phyloP scores from a whole-genome alignment of 2,329 filamentous ascomycete genomes.

The Colletotrichum eremochloae region DNA sequence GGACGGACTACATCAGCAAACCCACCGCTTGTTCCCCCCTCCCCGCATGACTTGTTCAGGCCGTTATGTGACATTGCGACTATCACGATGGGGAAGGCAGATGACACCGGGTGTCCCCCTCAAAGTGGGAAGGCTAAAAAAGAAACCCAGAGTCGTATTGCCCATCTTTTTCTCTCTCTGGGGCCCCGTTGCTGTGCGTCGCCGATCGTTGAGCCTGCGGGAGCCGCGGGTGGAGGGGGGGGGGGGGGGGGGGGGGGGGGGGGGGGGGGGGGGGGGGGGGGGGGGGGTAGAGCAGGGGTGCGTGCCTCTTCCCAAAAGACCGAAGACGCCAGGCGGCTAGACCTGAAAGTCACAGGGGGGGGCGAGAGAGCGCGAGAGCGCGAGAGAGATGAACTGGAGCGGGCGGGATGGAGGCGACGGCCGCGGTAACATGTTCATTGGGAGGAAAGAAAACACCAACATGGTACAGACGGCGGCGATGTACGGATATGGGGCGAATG shows the following conservation, averaged over 20 bases:
- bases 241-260: no score
- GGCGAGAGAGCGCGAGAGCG: neutral
- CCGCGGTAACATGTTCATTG: neutral
- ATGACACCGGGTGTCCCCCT: neutral
- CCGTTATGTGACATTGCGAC: constrained; percentile 1
- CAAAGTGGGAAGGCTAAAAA: constrained; percentile 8
- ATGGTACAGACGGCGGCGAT: neutral
- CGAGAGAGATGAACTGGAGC: neutral
- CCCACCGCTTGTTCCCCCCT: neutral
- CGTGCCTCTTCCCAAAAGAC: neutral
- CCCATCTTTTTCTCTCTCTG: neutral
- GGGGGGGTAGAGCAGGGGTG: neutral
- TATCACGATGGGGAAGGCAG: neutral
- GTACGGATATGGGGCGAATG: neutral
- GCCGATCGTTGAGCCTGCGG: constrained; percentile 16
- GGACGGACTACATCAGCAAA: neutral
- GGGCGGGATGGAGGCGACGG: neutral
- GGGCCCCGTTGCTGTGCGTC: neutral
- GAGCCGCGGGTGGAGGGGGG: neutral
- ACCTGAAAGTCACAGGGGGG: neutral
- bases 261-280: no score
- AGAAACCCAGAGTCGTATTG: neutral
- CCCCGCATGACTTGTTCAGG: neutral
- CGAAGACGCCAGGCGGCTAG: neutral
- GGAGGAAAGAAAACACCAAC: neutral